Base-by-base conservation (phyloP, 306 rosid species). In the Cicer yamashitae region DNA sequence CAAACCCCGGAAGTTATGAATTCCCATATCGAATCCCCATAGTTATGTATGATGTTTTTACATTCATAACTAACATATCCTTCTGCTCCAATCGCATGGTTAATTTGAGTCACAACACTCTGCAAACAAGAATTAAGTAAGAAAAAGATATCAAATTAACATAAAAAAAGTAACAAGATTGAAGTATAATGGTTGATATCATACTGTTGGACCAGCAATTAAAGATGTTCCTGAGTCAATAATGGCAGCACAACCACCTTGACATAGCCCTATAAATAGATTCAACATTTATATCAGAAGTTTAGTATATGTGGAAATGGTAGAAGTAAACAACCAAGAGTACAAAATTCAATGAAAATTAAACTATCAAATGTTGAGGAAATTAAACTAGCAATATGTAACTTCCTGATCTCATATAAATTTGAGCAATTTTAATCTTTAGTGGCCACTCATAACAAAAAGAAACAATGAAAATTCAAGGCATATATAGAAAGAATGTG, bases 141-240 rank as follows among this genome's bases (percentile, higher is more conserved):
- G 70, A 56, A 63, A 79, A 77, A 54, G 40, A 54, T 12, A 60
- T 44, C 76, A 17, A 30, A 67, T 2, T 37, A 20, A 13, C 15
- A 25, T 30, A 9, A 40, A 52, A 52, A 37, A 59, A 37, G 6
- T 48, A 64, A 67, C 67, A 63, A 58, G 43, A 38, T 1, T 8
- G 5, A 47, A 17, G 57, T 58, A 18, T 59, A 48, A 72, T 43
- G 44, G 51, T 71, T 7, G 79, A 60, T 77, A 20, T 77, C 56
- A 53, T 90, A 90, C 92, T 41, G 87, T 90, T 83, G 92, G 96
- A 69, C 98, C 97, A 41, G 92, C 98, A 80, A 91, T 79, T 75
- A 91, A 76, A 38, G 98, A 91, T 70, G 96, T 93, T 73, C 96
- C 96, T 34, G 97, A 93, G 82, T 93, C 97, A 52, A 96, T 89